Conservation (phyloP, 345 rosid species). For the Gossypium australe region DNA sequence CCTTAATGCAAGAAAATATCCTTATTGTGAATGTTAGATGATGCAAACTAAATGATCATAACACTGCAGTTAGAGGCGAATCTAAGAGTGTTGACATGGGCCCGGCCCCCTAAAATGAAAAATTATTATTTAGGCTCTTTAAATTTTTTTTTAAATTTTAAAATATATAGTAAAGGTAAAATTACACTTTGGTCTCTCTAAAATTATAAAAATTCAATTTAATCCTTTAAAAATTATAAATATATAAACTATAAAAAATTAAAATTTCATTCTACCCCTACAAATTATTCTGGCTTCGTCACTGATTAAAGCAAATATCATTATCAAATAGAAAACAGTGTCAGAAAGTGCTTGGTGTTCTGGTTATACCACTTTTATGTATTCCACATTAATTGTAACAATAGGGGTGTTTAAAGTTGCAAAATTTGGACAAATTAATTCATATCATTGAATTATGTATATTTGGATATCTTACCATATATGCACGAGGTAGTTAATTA, state of each 20-base stretch:
- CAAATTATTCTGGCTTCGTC: too few relatives aligned
- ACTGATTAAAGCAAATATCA: neutral
- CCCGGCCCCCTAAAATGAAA: fast-evolving
- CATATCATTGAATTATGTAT: neutral
- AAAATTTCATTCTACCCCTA: too few relatives aligned
- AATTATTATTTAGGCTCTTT: fast-evolving
- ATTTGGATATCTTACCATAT: neutral
- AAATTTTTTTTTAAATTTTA: too few relatives aligned
- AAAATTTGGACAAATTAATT: neutral
- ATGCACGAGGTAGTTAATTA: neutral
- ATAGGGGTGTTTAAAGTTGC: neutral
- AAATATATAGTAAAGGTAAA: fast-evolving
- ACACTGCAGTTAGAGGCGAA: neutral
- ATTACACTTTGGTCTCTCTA: fast-evolving
- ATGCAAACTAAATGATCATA: neutral
- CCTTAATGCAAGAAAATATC: too few relatives aligned
- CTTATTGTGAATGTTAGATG: neutral
- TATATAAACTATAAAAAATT: too few relatives aligned
- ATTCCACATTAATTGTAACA: neutral
- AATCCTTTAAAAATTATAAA: too few relatives aligned
- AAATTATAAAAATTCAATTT: too few relatives aligned
- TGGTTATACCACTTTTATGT: neutral
- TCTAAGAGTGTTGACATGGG: too few relatives aligned
- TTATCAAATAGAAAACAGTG: neutral
- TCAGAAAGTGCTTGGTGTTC: neutral